Evolutionary conservation across 1,284 basidiomycete species (phyloP).

Genomic region (Cryptococcus floricola): DNA sequence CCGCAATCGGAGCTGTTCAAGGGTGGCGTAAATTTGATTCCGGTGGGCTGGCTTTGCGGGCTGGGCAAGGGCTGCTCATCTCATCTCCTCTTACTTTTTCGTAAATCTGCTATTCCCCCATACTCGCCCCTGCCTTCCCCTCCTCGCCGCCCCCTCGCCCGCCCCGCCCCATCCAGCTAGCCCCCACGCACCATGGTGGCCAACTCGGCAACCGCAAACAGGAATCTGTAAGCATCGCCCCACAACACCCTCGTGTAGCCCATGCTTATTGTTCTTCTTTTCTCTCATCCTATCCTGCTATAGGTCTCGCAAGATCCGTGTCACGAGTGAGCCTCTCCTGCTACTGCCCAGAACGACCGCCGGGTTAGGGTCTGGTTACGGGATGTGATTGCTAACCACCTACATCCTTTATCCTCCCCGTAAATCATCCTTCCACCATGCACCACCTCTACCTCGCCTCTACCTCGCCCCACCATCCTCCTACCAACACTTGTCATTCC

Average conservation of each 20-base stretch:
- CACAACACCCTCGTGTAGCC: slow-evolving; percentile 1
- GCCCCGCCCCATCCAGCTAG: background rate
- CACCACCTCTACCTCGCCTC: background rate
- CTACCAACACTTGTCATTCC: background rate
- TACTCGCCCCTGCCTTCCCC: background rate
- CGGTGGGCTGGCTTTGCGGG: background rate
- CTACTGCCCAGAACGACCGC: background rate
- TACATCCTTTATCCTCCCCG: background rate
- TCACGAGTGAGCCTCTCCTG: slow-evolving; percentile 26
- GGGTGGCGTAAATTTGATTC: background rate
- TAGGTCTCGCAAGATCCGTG: slow-evolving; percentile 30
- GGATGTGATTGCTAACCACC: background rate
- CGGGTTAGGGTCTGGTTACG: background rate
- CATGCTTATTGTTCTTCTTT: slow-evolving; percentile 4
- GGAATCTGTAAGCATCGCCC: slow-evolving; percentile 13
- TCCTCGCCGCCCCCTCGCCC: background rate
- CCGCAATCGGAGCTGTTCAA: too few species aligned
- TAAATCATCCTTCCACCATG: slow-evolving; percentile 1
- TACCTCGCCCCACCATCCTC: background rate
- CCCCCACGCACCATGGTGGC: slow-evolving; percentile 10
- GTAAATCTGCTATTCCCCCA: background rate
- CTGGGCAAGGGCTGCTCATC: background rate
- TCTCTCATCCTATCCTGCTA: background rate
- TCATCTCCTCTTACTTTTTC: background rate
- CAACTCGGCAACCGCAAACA: slow-evolving; percentile 15